Evolutionary conservation across 192 early-diverging fungal genomes (phyloP), one percentile per base, ranked within the genome.

Genomic region (Lobosporangium transversale): DNA sequence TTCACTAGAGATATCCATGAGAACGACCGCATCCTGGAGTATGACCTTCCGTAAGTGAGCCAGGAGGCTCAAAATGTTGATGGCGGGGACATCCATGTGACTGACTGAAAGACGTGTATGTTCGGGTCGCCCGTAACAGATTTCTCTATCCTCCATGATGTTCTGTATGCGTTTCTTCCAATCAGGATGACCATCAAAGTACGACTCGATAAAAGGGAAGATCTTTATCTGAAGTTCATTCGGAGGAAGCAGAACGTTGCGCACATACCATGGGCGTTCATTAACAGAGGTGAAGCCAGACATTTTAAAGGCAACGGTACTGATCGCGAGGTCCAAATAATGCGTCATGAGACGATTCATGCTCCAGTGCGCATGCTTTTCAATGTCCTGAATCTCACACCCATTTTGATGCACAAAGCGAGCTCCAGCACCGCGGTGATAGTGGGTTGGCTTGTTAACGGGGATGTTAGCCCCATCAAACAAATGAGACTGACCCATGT

Each of bases 31-130:
- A 18, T 70, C 67, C 51, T 70, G 67, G 4, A 70, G 15, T 6
- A 70, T 49, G 44, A 70, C 21, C 52, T 70, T 70, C 31, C 67
- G 50, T 2, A 70, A 15, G 47, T 70, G 67, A 15, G 50, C 67
- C 15, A 70, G 51, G 3, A 70, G 20, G 12, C 47, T 33, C 6
- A 53, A 61, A 7, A 60, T 58, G 24, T 24, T 53, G 21, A 61
- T 70, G 42, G 36, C 54, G 23, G 24, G 9, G 5, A 27, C 23
- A 27, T 21, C 20, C 3, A 11, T 26, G 11, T 23, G 5, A 9
- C 26, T 5, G 26, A 27, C 50, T 29, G 23, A 27, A 9, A 51
- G 23, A 14, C 20, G 50, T 51, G 50, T 40, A 40, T 14, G 7
- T 51, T 20, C 5, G 2, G 26, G 50, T 15, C 50, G 23, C 15